A percentile compares a stretch with the other conserved stretches of the same genome.
phyloP scores from a whole-genome alignment of 306 rosid genomes.

The Benincasa hispida region DNA sequence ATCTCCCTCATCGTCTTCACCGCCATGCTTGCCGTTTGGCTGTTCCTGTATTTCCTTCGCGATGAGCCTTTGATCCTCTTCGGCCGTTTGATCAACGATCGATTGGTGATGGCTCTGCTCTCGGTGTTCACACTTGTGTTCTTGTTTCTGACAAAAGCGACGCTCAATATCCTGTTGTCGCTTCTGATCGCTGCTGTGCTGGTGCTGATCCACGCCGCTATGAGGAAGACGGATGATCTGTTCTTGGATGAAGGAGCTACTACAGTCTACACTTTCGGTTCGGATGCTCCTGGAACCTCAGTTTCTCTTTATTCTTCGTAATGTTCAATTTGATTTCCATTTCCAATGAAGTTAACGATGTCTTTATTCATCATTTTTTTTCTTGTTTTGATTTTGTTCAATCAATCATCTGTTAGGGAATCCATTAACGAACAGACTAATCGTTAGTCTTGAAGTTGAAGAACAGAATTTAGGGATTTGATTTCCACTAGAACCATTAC shows the following conservation, averaged over 20 bases:
- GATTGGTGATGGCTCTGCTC: constrained; percentile 38
- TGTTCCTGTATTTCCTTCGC: constrained; percentile 79
- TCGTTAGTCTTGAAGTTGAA: not conserved
- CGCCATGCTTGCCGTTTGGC: constrained; percentile 48
- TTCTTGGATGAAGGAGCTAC: constrained; percentile 42
- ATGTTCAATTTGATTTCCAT: not conserved
- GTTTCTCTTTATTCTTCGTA: not conserved
- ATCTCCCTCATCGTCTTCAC: constrained; percentile 66
- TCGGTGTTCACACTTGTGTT: constrained; percentile 40
- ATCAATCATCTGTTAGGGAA: not conserved
- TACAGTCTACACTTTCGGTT: not conserved
- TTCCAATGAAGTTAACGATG: not conserved
- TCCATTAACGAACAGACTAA: not conserved
- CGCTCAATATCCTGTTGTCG: constrained; percentile 40
- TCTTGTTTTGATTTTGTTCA: not conserved
- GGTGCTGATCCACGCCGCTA: constrained; percentile 34
- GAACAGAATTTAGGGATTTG: not conserved
- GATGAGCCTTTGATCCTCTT: constrained; percentile 54
- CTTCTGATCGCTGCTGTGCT: constrained; percentile 27
- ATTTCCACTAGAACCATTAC: not conserved
- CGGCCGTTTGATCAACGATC: constrained; percentile 45
- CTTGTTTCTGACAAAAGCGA: constrained; percentile 58
- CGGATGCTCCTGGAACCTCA: constrained; percentile 19
- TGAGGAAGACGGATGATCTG: constrained; percentile 56
- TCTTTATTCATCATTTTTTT: not conserved